phyloP scores from a whole-genome alignment of 2,329 filamentous ascomycete species.

The Reticulascus tulasneorum region DNA sequence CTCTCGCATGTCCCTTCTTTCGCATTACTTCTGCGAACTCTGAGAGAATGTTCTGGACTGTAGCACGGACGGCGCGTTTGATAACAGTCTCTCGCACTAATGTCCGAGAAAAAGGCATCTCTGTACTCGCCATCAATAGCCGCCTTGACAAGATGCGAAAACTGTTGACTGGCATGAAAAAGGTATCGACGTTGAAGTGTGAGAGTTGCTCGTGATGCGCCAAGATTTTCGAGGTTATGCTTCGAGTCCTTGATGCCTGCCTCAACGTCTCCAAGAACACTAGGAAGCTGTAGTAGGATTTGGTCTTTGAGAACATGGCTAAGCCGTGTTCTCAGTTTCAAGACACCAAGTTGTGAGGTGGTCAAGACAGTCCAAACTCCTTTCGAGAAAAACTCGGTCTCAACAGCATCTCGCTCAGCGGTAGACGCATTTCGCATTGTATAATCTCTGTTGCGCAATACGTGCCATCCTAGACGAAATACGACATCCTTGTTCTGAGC shows the following conservation, averaged over 20 bases:
- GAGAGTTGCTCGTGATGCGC: constrained; percentile 15
- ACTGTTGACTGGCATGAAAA: constrained; percentile 17
- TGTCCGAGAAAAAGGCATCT: constrained; percentile 26
- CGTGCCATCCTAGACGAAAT: constrained; percentile 35
- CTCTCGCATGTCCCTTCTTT: constrained; percentile 17
- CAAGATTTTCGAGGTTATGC: constrained; percentile 19
- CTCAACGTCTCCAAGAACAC: constrained; percentile 23
- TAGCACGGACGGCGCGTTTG: too few species aligned
- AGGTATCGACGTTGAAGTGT: constrained; percentile 22
- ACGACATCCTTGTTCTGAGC: constrained; percentile 41
- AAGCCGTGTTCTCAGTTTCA: constrained; percentile 27
- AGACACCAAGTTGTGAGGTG: constrained; percentile 27
- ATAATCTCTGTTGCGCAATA: constrained; percentile 16
- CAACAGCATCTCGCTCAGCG: constrained; percentile 23
- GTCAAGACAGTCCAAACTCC: constrained; percentile 21
- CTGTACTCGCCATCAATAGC: constrained; percentile 25
- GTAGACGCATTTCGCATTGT: constrained; percentile 8
- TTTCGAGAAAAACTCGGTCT: constrained; percentile 27
- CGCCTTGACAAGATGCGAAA: constrained; percentile 20
- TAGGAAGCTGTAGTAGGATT: constrained; percentile 21
- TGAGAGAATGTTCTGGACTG: constrained; percentile 18
- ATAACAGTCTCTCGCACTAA: too few species aligned
- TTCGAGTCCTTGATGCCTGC: constrained; percentile 18
- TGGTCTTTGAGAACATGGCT: constrained; percentile 26
- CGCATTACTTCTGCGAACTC: constrained; percentile 21